phyloP scores from a whole-genome alignment of 2,329 filamentous ascomycete genomes.

The Fusarium illudens region DNA sequence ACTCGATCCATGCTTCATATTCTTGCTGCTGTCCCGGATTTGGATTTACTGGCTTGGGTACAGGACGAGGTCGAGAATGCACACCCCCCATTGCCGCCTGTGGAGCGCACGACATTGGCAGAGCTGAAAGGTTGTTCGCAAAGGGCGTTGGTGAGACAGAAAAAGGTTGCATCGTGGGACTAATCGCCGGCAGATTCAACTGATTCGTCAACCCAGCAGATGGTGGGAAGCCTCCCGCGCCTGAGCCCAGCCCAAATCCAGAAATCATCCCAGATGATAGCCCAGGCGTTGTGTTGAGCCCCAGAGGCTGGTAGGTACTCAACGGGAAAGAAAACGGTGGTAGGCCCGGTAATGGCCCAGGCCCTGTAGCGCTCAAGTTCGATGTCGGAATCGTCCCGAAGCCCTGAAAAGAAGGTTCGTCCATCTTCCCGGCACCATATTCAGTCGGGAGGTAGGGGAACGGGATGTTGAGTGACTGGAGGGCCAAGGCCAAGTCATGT shows the following conservation, averaged over 20 bases:
- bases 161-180: conserved; percentile 4
- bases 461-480: not conserved
- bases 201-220: conserved; percentile 4
- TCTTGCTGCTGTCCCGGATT: conserved; percentile 54
- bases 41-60: conserved; percentile 53
- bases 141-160: not conserved
- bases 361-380: not conserved
- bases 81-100: not conserved
- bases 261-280: conserved; percentile 7
- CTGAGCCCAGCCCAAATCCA: conserved; percentile 2
- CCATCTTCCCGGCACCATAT: not conserved
- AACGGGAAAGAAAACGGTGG: not conserved
- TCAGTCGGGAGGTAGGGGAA: not conserved
- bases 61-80: conserved; percentile 29
- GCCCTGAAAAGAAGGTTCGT: not conserved
- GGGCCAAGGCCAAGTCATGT: not conserved
- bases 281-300: not conserved
- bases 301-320: not conserved
- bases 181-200: not conserved
- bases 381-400: not conserved
- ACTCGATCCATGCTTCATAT: conserved; percentile 60
- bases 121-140: not conserved
- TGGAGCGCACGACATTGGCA: conserved; percentile 3
- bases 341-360: not conserved
- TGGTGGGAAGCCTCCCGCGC: not conserved